phyloP scores from a whole-genome alignment of 768 basidiomycete species.

The Kwoniella heveanensis region DNA sequence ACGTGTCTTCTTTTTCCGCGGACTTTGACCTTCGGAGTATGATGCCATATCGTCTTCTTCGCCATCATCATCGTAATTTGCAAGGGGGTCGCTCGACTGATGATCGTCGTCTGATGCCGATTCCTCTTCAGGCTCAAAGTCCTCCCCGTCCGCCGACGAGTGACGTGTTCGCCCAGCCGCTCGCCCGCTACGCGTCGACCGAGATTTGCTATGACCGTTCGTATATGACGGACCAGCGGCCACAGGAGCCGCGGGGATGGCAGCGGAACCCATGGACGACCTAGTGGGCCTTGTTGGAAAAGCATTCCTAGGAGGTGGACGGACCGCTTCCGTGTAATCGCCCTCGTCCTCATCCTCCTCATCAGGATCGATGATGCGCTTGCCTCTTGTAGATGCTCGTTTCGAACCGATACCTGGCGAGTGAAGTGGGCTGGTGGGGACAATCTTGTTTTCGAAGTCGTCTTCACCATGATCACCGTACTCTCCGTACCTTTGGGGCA shows the following conservation, averaged over 20 bases:
- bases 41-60: constrained; percentile 31
- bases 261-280: constrained; percentile 14
- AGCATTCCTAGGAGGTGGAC: constrained; percentile 25
- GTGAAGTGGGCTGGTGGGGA: constrained; percentile 16
- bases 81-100: constrained; percentile 27
- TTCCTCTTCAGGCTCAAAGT: constrained; percentile 30
- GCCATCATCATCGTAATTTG: constrained; percentile 23
- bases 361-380: constrained; percentile 1
- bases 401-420: neutral
- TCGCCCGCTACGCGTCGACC: neutral
- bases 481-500: constrained; percentile 7
- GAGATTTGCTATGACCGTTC: constrained; percentile 16
- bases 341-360: constrained; percentile 20
- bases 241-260: neutral
- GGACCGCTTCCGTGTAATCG: constrained; percentile 7
- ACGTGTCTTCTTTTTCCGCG: neutral
- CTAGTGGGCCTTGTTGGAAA: constrained; percentile 36
- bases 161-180: constrained; percentile 21
- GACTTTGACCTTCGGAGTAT: neutral
- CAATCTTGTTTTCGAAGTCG: constrained; percentile 27
- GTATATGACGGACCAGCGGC: constrained; percentile 15
- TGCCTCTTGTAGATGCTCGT: constrained; percentile 6
- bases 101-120: constrained; percentile 20
- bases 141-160: constrained; percentile 41
- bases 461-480: constrained; percentile 9